Conservation (phyloP, 2,329 filamentous ascomycete genomes). For the Trichoderma koningiopsis region DNA sequence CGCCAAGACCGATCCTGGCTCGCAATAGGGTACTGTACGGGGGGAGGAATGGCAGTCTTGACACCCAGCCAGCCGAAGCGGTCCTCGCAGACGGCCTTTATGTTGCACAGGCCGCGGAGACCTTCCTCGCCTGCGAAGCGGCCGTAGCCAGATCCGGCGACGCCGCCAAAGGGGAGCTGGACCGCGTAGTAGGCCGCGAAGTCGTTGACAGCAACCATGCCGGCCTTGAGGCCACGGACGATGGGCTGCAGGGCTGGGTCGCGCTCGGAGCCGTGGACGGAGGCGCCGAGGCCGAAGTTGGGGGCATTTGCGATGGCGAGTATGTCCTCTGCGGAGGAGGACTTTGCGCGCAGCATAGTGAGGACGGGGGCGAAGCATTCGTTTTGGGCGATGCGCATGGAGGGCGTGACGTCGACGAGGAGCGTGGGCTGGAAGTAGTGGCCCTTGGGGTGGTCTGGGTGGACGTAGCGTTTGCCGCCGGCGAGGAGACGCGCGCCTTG, state of each 20-base stretch:
- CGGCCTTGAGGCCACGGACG: slow-evolving; percentile 70
- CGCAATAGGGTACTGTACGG: slow-evolving; percentile 78
- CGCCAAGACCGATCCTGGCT: slow-evolving; percentile 66
- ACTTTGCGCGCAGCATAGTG: slow-evolving; percentile 73
- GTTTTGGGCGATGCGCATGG: slow-evolving; percentile 84
- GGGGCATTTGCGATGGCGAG: slow-evolving; percentile 82
- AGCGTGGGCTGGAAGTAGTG: slow-evolving; percentile 94
- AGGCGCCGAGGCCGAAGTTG: slow-evolving; percentile 82
- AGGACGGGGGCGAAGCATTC: slow-evolving; percentile 95
- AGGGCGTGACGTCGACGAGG: slow-evolving; percentile 80
- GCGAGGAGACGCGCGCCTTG: slow-evolving; percentile 79
- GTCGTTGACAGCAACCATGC: slow-evolving; percentile 95
- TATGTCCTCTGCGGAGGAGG: slow-evolving; percentile 62
- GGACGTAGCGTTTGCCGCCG: slow-evolving; percentile 71
- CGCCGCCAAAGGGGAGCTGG: slow-evolving; percentile 90
- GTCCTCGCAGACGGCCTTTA: slow-evolving; percentile 85
- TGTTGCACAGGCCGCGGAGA: slow-evolving; percentile 78
- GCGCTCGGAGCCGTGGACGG: slow-evolving; percentile 74
- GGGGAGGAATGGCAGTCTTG: slow-evolving; percentile 76
- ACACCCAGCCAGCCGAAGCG: slow-evolving; percentile 62
- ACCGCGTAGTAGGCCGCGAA: slow-evolving; percentile 93
- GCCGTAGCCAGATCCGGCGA: slow-evolving; percentile 88
- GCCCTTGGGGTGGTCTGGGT: slow-evolving; percentile 73
- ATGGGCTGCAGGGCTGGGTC: slow-evolving; percentile 64
- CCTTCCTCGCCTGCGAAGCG: slow-evolving; percentile 92